Base-by-base conservation (phyloP, 2,329 filamentous ascomycete species). In the Nannizziopsis barbatae region DNA sequence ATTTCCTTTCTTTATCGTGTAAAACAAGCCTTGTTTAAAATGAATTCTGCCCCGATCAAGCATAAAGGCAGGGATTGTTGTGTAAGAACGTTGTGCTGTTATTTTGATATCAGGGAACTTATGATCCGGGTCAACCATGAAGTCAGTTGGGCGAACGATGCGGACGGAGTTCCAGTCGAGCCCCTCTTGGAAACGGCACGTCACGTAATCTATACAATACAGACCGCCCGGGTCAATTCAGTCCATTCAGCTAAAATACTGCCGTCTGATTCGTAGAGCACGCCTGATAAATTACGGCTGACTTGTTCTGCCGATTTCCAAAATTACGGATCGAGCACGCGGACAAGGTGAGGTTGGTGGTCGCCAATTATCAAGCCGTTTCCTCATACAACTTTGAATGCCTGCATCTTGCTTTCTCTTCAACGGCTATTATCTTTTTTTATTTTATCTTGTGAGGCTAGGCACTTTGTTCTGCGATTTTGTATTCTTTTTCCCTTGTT, bases 261-360 rank as follows among this genome's bases (percentile, higher is more conserved):
- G 22, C 39, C 46, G n/a, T 10, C 11, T 46, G 27, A 49, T 43
- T 49, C 17, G 39, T 17, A 17, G 32, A 39, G 2, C 5, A 11
- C 6, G 17, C 6, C 5, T 7, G 12, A 9, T n/a, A 38, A 39
- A 32, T 31, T 43, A 49, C 39, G 11, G 5, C 6, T 3, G 5
- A 3, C 8, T 9, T 43, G 46, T 49, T 49, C 20, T 49, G 46
- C 46, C 40, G 33, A 9, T 49, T 36, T 17, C 40, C 40, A 43
- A 49, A 49, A 44, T 49, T 49, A 18, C 46, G 18, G 10, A 39
- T 11, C 46, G 32, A 30, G 46, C 46, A 49, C 46, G 46, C 46
- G 46, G 46, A 49, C 46, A 44, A n/a, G 32, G 32, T 32, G 27
- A 39, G 40, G 39, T 38, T 40, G 40, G 46, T 31, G 14, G 22